Percentiles rank a stretch among this genome's conserved stretches.
Evolutionary conservation across 1,139 yeast genomes (phyloP).

Genomic region (Nakaseomyces nivariensis): DNA sequence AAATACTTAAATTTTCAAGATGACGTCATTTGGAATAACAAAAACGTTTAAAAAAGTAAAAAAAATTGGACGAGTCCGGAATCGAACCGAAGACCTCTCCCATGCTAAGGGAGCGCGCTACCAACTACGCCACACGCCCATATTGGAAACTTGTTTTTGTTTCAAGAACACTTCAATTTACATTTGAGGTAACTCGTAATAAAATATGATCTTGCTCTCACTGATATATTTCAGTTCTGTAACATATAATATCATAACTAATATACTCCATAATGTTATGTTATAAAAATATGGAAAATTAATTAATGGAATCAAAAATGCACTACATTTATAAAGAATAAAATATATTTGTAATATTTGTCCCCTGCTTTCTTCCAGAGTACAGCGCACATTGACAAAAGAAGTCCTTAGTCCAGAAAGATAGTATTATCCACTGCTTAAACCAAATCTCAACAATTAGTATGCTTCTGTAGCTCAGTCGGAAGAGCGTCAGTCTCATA

Average conservation of each 20-base stretch:
- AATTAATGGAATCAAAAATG: too few species aligned
- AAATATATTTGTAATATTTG: too few species aligned
- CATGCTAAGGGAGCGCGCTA: constrained; percentile 89
- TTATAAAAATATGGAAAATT: too few species aligned
- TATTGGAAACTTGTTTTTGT: not conserved
- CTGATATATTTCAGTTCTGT: too few species aligned
- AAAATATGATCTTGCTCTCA: too few species aligned
- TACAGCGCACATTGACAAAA: too few species aligned
- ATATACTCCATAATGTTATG: too few species aligned
- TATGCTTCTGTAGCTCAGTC: constrained; percentile 37
- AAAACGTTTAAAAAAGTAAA: not conserved
- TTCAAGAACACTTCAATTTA: not conserved
- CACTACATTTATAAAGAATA: too few species aligned
- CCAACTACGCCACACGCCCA: constrained; percentile 92
- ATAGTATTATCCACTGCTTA: too few species aligned
- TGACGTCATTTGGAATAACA: not conserved
- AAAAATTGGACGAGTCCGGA: constrained; percentile 70
- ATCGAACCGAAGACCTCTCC: constrained; percentile 86
- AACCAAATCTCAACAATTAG: not conserved
- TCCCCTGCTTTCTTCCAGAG: too few species aligned
- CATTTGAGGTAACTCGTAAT: not conserved
- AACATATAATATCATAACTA: too few species aligned
- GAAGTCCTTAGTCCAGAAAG: too few species aligned
- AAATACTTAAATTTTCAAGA: not conserved
- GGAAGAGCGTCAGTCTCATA: constrained; percentile 42